Base-by-base conservation (phyloP, 2,329 filamentous ascomycete species). In the Phyllachora maydis region DNA sequence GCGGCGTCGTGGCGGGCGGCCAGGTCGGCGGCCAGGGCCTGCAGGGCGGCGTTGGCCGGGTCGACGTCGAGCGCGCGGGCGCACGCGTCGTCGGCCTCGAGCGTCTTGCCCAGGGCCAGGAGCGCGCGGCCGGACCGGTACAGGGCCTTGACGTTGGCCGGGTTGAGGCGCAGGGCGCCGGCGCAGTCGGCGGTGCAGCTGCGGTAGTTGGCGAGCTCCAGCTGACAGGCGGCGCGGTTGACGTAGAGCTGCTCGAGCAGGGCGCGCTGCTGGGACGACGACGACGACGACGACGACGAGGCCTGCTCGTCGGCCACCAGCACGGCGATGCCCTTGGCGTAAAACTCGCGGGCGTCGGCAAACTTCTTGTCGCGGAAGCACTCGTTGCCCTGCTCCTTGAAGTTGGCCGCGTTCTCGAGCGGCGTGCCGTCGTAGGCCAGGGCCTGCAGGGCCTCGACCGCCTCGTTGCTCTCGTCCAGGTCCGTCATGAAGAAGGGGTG, bases 401-500 rank as follows among this genome's bases (percentile, higher is more conserved):
- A 93, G 33, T 79, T 79, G 21, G 63, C 52, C 11, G 71, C 76
- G 30, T 91, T 73, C 45, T 95, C 85, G 7, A 71, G 60, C 23
- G 78, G 69, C 6, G 82, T 83, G 11, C 88, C 90, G 52, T 98
- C 88, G 43, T 93, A 92, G 15, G 81, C 79, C 18, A 98, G 56
- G 1, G 88, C 85, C 42, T 78, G 75, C 29, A 98, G 59, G 1
- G 88, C 90, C 37, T 90, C 82, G 1, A 92, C 57, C 35, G 77
- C 70, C 30, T 74, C 58, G 40, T 92, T 92, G 32, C 90, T 76
- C 36, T 78, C 29, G 4, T 23, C 78, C 16, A 93, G 59, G 35
- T 78, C 72, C 15, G 82, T 95, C 88, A 98, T 98, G 58, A 98
- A 98, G 18, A 98, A 62, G 5, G 88, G 88, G 16, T 56, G 63